Base-by-base conservation (phyloP, 2,329 filamentous ascomycete genomes). In the Paraphaeosphaeria minitans region DNA sequence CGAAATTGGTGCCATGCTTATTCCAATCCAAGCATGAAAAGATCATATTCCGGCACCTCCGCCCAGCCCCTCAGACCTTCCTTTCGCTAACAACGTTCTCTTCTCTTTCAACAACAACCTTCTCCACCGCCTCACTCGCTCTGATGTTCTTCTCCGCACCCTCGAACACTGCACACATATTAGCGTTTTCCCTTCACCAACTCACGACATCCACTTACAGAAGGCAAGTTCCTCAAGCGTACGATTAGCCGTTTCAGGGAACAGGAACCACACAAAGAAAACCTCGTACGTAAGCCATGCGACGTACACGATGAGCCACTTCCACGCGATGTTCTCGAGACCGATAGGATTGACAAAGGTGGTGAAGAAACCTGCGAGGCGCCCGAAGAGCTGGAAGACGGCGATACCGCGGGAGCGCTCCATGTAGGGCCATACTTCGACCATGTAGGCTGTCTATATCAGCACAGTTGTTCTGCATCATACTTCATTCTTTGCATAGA, bases 181-280 rank as follows among this genome's bases (percentile, higher is more conserved):
- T 45, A 59, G 53, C 33, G 19, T 21, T 19, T n/a, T 10, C 4
- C 7, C 12, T 19, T 4, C 24, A 56, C 9, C 29, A 13, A 50
- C 10, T 8, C 7, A 22, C 3, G 16, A 7, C 29, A 10, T 22
- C 3, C 8, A 64, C 64, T 66, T 59, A 66, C 64, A 65, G 57
- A 67, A 67, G 46, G 87, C 84, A 64, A 89, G 83, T 72, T 89
- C 86, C 71, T 90, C 88, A 0, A 90, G 83, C 1, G 87, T 89
- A 0, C 86, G 85, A 2, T 87, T 86, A 67, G 85, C 87, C 12
- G 88, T 90, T 78, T 91, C 88, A 47, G 88, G 82, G 68, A 87
- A 88, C 73, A 88, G 82, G 78, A 87, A 86, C 75, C 83, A 88
- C 19, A 88, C 84, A 63, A 88, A 87, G 33, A 83, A 64, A 41